phyloP scores from a whole-genome alignment of 2,329 filamentous ascomycete genomes.

The Mycocentrospora acerina region DNA sequence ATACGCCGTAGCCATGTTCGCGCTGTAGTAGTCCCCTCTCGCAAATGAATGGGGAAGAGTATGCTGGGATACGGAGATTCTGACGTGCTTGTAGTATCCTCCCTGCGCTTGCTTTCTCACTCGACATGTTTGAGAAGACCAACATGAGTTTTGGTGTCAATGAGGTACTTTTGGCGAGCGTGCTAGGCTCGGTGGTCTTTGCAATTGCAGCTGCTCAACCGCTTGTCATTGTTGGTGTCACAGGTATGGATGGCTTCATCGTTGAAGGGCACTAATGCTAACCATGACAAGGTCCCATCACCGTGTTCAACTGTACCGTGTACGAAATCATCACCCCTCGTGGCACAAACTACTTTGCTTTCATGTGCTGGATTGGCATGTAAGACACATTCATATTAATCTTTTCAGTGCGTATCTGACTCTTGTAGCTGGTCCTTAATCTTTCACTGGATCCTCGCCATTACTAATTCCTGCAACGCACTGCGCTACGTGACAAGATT shows the following conservation, averaged over 20 bases:
- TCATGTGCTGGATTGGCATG: constrained; percentile 91
- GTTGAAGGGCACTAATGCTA: background rate
- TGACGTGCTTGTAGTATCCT: constrained; percentile 63
- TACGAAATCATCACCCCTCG: constrained; percentile 82
- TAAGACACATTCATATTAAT: no score
- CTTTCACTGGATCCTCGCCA: constrained; percentile 80
- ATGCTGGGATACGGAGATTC: background rate
- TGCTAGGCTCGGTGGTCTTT: constrained; percentile 81
- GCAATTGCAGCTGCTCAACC: constrained; percentile 78
- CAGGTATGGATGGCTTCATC: constrained; percentile 50
- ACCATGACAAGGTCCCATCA: constrained; percentile 68
- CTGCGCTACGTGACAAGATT: constrained; percentile 89
- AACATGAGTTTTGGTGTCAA: constrained; percentile 84
- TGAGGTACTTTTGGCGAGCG: constrained; percentile 83
- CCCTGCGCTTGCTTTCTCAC: constrained; percentile 82
- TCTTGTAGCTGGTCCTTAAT: constrained; percentile 71
- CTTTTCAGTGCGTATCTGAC: background rate
- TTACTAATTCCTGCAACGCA: constrained; percentile 84
- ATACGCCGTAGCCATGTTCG: no score
- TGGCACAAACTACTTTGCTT: constrained; percentile 79
- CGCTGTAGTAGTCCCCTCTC: no score
- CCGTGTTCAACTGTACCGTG: constrained; percentile 91
- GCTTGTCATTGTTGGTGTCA: constrained; percentile 87
- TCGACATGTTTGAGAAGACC: constrained; percentile 92
- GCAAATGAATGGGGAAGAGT: no score